Percentiles rank a stretch among this genome's conserved stretches.
These are phyloP conservation scores for Cytospora leucostoma DNA, from an alignment of 2,329 filamentous ascomycete species.

Conservation along the genomic window DNA sequence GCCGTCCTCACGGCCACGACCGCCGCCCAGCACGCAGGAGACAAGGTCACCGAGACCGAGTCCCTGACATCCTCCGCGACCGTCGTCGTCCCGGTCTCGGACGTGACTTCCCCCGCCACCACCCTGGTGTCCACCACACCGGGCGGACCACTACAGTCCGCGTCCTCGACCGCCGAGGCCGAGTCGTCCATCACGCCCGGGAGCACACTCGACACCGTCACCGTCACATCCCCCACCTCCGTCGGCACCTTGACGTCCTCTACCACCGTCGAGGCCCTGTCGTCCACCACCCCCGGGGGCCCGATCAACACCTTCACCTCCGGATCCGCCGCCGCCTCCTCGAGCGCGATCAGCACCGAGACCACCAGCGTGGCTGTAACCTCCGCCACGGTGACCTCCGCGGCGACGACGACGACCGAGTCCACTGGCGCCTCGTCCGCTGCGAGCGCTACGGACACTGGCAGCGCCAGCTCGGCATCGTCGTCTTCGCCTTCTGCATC, in stretches of 20 bases:
- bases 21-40: not conserved
- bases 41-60: not conserved
- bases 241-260: no score
- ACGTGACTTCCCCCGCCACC: not conserved
- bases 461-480: not conserved
- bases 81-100: not conserved
- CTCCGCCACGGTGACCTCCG: slow-evolving; percentile 13
- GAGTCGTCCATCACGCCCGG: slow-evolving; percentile 3
- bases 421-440: slow-evolving; percentile 4
- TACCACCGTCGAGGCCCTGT: not conserved
- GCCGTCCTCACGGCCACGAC: not conserved
- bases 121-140: not conserved
- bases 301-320: slow-evolving; percentile 16
- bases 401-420: slow-evolving; percentile 21
- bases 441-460: not conserved
- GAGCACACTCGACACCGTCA: slow-evolving; percentile 12
- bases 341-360: not conserved
- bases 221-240: not conserved
- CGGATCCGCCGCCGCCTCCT: not conserved
- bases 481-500: slow-evolving; percentile 8
- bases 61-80: not conserved
- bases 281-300: slow-evolving; percentile 8
- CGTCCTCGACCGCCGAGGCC: not conserved
- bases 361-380: slow-evolving; percentile 4
- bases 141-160: no score